Evolutionary conservation across 495 filamentous ascomycete genomes (phyloP).

Genomic region (Neurospora sp.): DNA sequence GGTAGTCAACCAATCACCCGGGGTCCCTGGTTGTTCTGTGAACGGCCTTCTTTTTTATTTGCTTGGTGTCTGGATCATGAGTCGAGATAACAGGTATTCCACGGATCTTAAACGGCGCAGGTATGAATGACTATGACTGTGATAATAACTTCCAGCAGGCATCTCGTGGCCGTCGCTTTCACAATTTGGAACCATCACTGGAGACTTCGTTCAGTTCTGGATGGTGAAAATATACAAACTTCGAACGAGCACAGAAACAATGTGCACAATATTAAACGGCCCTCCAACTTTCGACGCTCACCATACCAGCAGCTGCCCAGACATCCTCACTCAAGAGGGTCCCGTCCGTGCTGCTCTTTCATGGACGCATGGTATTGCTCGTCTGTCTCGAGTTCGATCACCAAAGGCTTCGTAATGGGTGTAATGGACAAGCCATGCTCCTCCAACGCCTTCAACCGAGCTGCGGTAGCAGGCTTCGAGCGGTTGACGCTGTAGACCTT

Average conservation of each 20-base stretch:
- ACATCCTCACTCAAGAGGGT: slow-evolving; percentile 14
- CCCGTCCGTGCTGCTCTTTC: slow-evolving; percentile 36
- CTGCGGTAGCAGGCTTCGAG: slow-evolving; percentile 33
- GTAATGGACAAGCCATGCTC: slow-evolving; percentile 34
- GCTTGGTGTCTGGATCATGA: neutral
- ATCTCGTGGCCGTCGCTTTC: neutral
- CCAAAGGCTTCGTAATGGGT: slow-evolving; percentile 41
- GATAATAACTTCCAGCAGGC: too few relatives aligned
- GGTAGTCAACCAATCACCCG: neutral
- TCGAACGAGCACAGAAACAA: too few relatives aligned
- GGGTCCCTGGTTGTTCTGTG: neutral
- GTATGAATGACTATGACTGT: too few relatives aligned
- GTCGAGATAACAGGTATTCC: too few relatives aligned
- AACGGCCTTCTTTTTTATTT: neutral
- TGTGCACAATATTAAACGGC: too few relatives aligned
- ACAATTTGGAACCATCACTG: neutral
- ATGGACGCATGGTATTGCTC: slow-evolving; percentile 40
- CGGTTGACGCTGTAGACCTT: slow-evolving; percentile 55
- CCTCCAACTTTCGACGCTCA: neutral
- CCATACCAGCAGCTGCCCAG: neutral
- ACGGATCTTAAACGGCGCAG: too few relatives aligned
- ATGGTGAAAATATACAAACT: neutral
- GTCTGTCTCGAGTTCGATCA: slow-evolving; percentile 33
- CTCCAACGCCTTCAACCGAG: slow-evolving; percentile 40
- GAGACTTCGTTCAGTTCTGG: neutral